phyloP scores from a whole-genome alignment of 805 yeast species.

The Starmerella asiatica region DNA sequence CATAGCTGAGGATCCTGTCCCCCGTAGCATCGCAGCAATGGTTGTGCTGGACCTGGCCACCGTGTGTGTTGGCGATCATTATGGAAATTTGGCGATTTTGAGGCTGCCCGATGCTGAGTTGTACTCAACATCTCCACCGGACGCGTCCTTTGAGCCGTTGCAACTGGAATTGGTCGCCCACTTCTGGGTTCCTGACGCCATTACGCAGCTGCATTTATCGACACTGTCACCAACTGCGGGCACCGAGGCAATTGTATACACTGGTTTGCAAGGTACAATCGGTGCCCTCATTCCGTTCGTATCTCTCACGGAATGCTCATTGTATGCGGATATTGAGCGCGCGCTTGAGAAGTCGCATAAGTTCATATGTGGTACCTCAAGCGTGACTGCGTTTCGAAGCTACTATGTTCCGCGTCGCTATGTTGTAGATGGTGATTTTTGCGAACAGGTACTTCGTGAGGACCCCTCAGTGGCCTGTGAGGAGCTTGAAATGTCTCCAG shows the following conservation, averaged over 20 bases:
- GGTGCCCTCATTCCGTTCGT: slow-evolving; percentile 61
- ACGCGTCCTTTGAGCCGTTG: background rate
- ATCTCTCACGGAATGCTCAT: slow-evolving; percentile 46
- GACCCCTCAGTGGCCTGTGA: slow-evolving; percentile 24
- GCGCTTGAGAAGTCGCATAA: slow-evolving; percentile 22
- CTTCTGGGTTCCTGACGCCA: slow-evolving; percentile 56
- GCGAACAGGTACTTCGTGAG: slow-evolving; percentile 39
- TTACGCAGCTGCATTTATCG: slow-evolving; percentile 46
- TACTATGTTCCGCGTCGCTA: slow-evolving; percentile 67
- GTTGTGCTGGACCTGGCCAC: slow-evolving; percentile 60
- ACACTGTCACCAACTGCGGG: slow-evolving; percentile 45
- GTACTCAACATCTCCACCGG: slow-evolving; percentile 32
- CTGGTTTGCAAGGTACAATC: slow-evolving; percentile 70
- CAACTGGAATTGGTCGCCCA: slow-evolving; percentile 38
- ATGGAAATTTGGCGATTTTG: slow-evolving; percentile 63
- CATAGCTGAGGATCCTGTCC: slow-evolving; percentile 54
- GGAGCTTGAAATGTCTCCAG: slow-evolving; percentile 23
- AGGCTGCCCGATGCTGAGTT: slow-evolving; percentile 26
- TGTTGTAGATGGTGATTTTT: slow-evolving; percentile 77
- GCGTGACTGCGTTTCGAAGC: slow-evolving; percentile 43
- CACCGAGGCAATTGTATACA: slow-evolving; percentile 49
- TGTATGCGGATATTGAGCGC: slow-evolving; percentile 43
- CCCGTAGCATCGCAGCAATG: slow-evolving; percentile 52
- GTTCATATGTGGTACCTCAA: background rate
- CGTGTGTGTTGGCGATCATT: slow-evolving; percentile 71